These are phyloP conservation scores for Candolleomyces aberdarensis DNA, from an alignment of 768 basidiomycete genomes.

Conservation along the genomic window DNA sequence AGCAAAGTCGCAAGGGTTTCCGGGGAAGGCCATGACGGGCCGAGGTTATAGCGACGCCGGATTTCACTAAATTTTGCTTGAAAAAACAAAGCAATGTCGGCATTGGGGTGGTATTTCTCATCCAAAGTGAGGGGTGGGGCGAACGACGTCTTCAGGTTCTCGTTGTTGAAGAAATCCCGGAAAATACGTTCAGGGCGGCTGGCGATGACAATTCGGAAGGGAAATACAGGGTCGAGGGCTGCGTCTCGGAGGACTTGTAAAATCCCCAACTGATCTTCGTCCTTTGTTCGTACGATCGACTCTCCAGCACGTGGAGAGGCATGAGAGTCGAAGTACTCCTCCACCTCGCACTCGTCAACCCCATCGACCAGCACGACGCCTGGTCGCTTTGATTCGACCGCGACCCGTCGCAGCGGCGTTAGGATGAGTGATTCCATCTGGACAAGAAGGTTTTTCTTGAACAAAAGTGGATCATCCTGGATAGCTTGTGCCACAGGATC, in stretches of 20 bases:
- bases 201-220: conserved; percentile 5
- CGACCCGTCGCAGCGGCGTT: neutral
- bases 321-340: too few species aligned
- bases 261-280: neutral
- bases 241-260: conserved; percentile 2
- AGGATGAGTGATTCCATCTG: neutral
- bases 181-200: conserved; percentile 6
- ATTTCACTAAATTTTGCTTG: neutral
- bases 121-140: neutral
- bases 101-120: conserved; percentile 1
- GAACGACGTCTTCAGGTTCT: neutral
- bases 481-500: neutral
- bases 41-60: conserved; percentile 5
- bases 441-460: neutral
- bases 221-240: neutral
- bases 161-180: too few species aligned
- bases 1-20: neutral
- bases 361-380: conserved; percentile 10
- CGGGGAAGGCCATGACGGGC: conserved; percentile 3
- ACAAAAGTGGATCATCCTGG: neutral
- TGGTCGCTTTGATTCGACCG: neutral
- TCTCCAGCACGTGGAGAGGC: too few species aligned
- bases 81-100: neutral
- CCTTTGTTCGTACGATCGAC: neutral
- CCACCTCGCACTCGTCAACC: conserved; percentile 8